Evolutionary conservation across 2,329 filamentous ascomycete genomes (phyloP), one percentile per base, ranked within the genome.

Genomic region (Fusarium luffae): DNA sequence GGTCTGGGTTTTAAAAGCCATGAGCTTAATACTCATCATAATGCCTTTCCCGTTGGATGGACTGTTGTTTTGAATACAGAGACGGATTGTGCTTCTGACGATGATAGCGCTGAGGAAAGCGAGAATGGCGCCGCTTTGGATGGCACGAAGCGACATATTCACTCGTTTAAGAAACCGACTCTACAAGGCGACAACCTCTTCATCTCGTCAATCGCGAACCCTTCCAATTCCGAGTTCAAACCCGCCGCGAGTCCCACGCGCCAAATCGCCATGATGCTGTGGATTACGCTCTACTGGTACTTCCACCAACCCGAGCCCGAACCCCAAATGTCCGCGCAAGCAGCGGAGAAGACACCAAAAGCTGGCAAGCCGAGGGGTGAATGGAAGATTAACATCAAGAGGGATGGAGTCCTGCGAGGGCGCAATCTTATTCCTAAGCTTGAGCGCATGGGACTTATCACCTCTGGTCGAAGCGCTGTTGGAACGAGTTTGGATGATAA

Each of bases 241-340:
- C 89, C 93, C 2, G 88, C 91, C 3, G 89, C 86, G 16, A 97
- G 93, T 66, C 93, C 93, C 0, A 96, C 93, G 1, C 86, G 94
- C 46, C 93, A 97, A 81, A 93, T 97, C 64, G 95, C 95, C 71
- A 94, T 98, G 93, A 97, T 98, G 92, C 86, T 98, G 9, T 98
- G 93, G 93, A 89, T 94, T 34, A 94, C 93, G 2, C 84, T 98
- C 43, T 97, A 93, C 83, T 98, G 95, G 95, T 98, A 98, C 83
- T 98, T 98, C 74, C 94, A 98, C 81, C 93, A 97, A 79, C 86
- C 89, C 2, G 86, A 91, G 73, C 95, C 95, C 0, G 84, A 86
- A 23, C 84, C 87, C 1, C 86, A 88, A 51, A 77, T 96, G 34
- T 84, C 85, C 19, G 92, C 88, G 9, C 82, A 88, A 7, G 83